These are phyloP conservation scores for Sphaerostilbella broomeana DNA, from an alignment of 2,329 filamentous ascomycete genomes.

Conservation along the genomic window DNA sequence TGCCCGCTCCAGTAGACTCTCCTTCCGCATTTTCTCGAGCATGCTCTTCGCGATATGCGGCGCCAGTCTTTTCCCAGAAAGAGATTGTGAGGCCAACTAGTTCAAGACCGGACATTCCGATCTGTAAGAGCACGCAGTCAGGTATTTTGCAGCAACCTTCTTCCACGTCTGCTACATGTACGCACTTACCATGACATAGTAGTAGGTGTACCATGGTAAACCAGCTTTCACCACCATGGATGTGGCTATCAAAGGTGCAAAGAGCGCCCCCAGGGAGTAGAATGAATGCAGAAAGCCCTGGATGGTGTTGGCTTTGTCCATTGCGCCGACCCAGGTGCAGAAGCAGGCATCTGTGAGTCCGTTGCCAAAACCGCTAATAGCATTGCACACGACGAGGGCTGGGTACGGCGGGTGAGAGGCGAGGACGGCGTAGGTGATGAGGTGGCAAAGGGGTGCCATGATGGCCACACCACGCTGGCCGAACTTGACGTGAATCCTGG, in stretches of 20 bases:
- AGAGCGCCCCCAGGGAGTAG: conserved; percentile 59
- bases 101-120: conserved; percentile 49
- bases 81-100: conserved; percentile 40
- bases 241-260: conserved; percentile 60
- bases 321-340: conserved; percentile 50
- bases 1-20: conserved; percentile 24
- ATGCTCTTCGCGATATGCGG: conserved; percentile 42
- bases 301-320: conserved; percentile 62
- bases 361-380: conserved; percentile 60
- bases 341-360: conserved; percentile 51
- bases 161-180: too few relatives aligned
- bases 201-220: conserved; percentile 61
- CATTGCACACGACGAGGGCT: conserved; percentile 55
- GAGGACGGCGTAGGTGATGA: conserved; percentile 54
- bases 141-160: too few relatives aligned
- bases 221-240: conserved; percentile 55
- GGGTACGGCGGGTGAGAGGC: conserved; percentile 59
- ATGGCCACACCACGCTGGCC: conserved; percentile 63
- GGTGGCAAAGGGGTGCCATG: conserved; percentile 53
- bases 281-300: conserved; percentile 59
- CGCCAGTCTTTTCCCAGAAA: conserved; percentile 56
- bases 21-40: conserved; percentile 17
- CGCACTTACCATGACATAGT: conserved; percentile 67
- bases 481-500: conserved; percentile 49
- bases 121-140: too few relatives aligned